Conservation (phyloP, 2,329 filamentous ascomycete species). For the Trichophyton simii region DNA sequence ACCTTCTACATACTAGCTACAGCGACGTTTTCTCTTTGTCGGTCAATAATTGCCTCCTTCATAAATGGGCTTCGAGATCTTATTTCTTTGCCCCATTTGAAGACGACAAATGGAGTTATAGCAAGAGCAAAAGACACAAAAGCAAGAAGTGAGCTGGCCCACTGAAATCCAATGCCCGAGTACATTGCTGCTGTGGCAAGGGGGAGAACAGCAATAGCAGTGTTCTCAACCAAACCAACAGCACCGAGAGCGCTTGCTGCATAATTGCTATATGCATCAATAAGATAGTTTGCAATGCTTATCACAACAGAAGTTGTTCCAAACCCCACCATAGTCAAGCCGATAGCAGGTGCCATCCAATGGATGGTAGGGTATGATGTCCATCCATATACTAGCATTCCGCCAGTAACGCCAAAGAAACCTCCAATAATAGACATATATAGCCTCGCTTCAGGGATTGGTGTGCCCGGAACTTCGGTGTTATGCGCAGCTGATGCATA, state of each 20-base stretch:
- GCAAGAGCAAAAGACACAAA: slow-evolving; percentile 5
- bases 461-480: slow-evolving; percentile 64
- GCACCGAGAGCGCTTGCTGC: slow-evolving; percentile 47
- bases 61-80: background rate
- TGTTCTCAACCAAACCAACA: background rate
- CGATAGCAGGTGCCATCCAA: slow-evolving; percentile 66
- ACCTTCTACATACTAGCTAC: background rate
- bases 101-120: slow-evolving; percentile 3
- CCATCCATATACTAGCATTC: slow-evolving; percentile 84
- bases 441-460: slow-evolving; percentile 78
- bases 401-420: slow-evolving; percentile 48
- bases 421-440: slow-evolving; percentile 77
- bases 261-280: slow-evolving; percentile 44
- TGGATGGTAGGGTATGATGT: slow-evolving; percentile 60
- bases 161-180: slow-evolving; percentile 15
- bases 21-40: background rate
- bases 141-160: slow-evolving; percentile 16
- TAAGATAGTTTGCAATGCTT: slow-evolving; percentile 36
- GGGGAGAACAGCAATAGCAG: slow-evolving; percentile 14
- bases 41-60: background rate
- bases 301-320: background rate
- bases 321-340: slow-evolving; percentile 48
- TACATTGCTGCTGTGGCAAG: slow-evolving; percentile 15
- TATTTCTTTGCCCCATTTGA: background rate
- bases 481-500: slow-evolving; percentile 76